Evolutionary conservation across 225 moss, liverwort and hornwort species (phyloP).

Genomic region (Pseudisothecium myosuroides): DNA sequence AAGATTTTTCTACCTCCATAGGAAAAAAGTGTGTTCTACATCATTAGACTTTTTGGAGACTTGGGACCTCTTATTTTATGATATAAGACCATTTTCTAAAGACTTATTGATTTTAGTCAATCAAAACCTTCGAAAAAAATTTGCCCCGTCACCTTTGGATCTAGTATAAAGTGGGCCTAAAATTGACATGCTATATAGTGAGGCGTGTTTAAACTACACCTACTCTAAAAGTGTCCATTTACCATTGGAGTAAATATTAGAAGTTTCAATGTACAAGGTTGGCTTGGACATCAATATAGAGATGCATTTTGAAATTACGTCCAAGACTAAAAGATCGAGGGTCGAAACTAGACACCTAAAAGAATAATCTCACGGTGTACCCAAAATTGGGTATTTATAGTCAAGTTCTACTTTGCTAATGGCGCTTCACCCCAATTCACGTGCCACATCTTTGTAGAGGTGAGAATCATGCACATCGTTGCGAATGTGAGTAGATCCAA

Average conservation of each 20-base stretch:
- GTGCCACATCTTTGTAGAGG: too few relatives aligned
- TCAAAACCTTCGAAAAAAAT: background rate
- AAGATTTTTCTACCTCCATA: background rate
- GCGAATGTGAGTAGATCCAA: too few relatives aligned
- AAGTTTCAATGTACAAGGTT: background rate
- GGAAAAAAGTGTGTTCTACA: fast-evolving
- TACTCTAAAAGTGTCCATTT: background rate
- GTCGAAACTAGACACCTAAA: fast-evolving
- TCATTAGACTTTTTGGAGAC: background rate
- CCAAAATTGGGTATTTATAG: fast-evolving
- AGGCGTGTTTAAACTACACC: fast-evolving
- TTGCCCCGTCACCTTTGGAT: fast-evolving
- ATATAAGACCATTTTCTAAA: background rate
- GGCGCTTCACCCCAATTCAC: too few relatives aligned
- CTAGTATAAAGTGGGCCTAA: fast-evolving
- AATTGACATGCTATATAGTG: fast-evolving
- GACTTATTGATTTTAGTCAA: fast-evolving
- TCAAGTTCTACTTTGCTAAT: fast-evolving
- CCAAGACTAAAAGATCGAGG: fast-evolving
- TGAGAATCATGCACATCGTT: too few relatives aligned
- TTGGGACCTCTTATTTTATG: background rate
- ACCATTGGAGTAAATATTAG: background rate
- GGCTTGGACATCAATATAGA: fast-evolving
- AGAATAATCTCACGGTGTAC: fast-evolving
- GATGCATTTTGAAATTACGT: background rate